phyloP scores from a whole-genome alignment of 2,329 filamentous ascomycete genomes.

The Passalora sequoiae region DNA sequence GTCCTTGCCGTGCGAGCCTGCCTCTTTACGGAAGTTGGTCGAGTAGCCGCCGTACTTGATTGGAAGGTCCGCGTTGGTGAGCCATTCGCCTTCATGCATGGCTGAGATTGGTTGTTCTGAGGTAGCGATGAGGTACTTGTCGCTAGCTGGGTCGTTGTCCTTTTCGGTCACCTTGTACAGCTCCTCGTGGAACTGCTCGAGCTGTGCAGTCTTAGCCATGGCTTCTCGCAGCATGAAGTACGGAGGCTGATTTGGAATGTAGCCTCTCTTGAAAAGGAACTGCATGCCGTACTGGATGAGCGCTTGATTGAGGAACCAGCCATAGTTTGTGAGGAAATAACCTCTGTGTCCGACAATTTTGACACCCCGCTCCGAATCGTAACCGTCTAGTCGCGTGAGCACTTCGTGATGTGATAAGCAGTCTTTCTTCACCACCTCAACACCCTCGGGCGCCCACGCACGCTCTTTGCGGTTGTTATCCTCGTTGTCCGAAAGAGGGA shows the following conservation, averaged over 20 bases:
- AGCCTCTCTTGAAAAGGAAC: constrained; percentile 72
- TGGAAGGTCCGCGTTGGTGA: constrained; percentile 75
- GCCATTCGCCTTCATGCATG: constrained; percentile 83
- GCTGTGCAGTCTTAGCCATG: constrained; percentile 97
- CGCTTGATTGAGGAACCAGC: constrained; percentile 85
- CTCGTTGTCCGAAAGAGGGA: constrained; percentile 78
- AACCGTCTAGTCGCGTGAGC: constrained; percentile 78
- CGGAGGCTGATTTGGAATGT: constrained; percentile 60
- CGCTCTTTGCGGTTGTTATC: constrained; percentile 72
- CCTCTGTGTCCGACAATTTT: constrained; percentile 93
- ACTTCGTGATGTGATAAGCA: constrained; percentile 93
- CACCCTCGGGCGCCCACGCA: constrained; percentile 74
- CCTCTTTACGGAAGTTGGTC: constrained; percentile 94
- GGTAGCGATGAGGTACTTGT: constrained; percentile 79
- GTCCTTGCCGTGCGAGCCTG: constrained; percentile 83
- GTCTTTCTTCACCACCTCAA: constrained; percentile 67
- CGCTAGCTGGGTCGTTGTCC: constrained; percentile 71
- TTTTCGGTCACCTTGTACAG: constrained; percentile 89
- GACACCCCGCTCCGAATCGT: constrained; percentile 85
- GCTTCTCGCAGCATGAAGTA: constrained; percentile 93
- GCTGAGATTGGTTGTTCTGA: constrained; percentile 94
- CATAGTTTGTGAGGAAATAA: constrained; percentile 86
- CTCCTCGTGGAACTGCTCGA: constrained; percentile 96
- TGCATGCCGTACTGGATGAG: constrained; percentile 92
- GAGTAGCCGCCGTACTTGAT: constrained; percentile 86